phyloP scores from a whole-genome alignment of 768 basidiomycete genomes.

The Suillus fuscotomentosus region DNA sequence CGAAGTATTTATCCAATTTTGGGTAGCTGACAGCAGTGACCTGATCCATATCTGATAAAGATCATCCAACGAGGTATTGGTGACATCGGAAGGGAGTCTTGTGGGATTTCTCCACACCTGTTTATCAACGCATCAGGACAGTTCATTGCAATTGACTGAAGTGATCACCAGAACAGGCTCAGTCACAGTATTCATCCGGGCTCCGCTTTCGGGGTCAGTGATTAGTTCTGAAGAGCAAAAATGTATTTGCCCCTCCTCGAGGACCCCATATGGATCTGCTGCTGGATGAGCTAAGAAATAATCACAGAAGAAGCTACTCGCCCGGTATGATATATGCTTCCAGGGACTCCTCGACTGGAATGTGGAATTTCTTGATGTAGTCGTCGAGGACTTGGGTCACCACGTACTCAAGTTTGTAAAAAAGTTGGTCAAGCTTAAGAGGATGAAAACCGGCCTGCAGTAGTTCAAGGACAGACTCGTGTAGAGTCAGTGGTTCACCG shows the following conservation, averaged over 20 bases:
- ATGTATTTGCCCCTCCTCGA: constrained; percentile 64
- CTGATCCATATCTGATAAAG: constrained; percentile 30
- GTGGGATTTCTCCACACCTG: constrained; percentile 62
- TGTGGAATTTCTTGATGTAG: constrained; percentile 56
- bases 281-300: not conserved
- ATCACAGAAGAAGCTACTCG: constrained; percentile 21
- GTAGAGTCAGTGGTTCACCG: constrained; percentile 22
- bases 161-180: constrained; percentile 63
- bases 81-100: constrained; percentile 66
- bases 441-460: constrained; percentile 70
- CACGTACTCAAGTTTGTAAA: constrained; percentile 48
- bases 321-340: constrained; percentile 71
- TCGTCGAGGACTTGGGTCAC: constrained; percentile 42
- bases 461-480: constrained; percentile 54
- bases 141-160: not conserved
- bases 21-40: constrained; percentile 56
- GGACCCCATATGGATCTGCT: constrained; percentile 61
- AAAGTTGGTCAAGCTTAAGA: constrained; percentile 31
- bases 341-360: constrained; percentile 51
- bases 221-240: constrained; percentile 43
- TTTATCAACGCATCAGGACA: not conserved
- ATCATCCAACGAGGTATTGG: not conserved
- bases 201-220: constrained; percentile 28
- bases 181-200: constrained; percentile 42
- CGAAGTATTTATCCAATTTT: constrained; percentile 47